Percentiles rank a stretch among this genome's conserved stretches.
phyloP scores from a whole-genome alignment of 2,329 filamentous ascomycete species.

The Hypoxylon sp. region DNA sequence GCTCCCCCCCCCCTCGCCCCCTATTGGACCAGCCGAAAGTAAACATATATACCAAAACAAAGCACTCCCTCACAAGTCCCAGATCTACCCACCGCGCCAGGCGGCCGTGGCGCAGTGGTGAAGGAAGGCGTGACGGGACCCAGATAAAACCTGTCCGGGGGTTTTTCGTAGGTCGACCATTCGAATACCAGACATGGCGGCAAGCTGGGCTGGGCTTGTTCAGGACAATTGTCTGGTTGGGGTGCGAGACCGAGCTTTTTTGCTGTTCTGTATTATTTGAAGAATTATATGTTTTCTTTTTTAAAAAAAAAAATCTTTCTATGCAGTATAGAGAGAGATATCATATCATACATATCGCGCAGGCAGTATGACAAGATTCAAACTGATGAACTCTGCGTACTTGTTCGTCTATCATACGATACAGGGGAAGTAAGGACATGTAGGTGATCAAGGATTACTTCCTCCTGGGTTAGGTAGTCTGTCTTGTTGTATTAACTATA shows the following conservation, averaged over 20 bases:
- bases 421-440: background rate
- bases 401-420: no score
- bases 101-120: background rate
- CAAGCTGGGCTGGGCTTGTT: background rate
- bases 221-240: background rate
- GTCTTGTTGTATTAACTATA: no score
- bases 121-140: background rate
- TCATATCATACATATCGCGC: no score
- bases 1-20: no score
- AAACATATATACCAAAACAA: background rate
- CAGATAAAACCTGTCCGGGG: background rate
- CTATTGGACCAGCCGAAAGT: background rate
- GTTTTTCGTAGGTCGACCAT: slow-evolving; percentile 1
- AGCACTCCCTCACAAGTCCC: background rate
- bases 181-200: background rate
- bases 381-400: no score
- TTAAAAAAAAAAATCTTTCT: no score
- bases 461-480: no score
- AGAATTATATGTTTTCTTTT: background rate
- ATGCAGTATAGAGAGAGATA: no score
- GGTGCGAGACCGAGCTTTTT: background rate
- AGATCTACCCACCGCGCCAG: background rate
- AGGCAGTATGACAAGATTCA: no score
- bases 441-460: background rate
- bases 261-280: background rate